Evolutionary conservation across 2,329 filamentous ascomycete genomes (phyloP).

Genomic region (Penicillium corylophilum): DNA sequence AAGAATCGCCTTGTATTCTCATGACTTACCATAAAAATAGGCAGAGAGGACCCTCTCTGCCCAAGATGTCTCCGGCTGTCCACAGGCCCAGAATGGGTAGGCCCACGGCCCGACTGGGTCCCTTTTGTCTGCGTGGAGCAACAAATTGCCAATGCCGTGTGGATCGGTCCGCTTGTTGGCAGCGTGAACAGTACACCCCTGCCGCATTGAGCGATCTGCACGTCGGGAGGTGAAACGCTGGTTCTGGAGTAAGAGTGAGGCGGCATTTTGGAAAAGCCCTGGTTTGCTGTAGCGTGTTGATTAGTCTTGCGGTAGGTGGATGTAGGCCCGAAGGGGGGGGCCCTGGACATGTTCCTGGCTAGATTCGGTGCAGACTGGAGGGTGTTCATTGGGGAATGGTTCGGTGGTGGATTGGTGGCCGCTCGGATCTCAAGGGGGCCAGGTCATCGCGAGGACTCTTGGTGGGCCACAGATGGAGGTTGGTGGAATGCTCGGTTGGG

Average conservation of each 20-base stretch:
- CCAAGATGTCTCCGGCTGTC: conserved; percentile 5
- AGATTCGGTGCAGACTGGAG: conserved; percentile 9
- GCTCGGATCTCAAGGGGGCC: conserved; percentile 18
- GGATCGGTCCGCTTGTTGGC: background rate
- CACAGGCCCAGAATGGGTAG: conserved; percentile 16
- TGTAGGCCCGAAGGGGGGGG: background rate
- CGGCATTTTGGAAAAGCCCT: background rate
- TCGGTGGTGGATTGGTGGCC: background rate
- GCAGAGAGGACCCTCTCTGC: conserved; percentile 2
- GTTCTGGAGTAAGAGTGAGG: background rate
- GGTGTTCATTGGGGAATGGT: background rate
- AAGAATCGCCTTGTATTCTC: conserved; percentile 4
- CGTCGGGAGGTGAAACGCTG: conserved; percentile 19
- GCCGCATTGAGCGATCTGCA: conserved; percentile 21
- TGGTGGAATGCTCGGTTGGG: conserved; percentile 5
- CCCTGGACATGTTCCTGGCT: conserved; percentile 7
- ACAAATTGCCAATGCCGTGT: background rate
- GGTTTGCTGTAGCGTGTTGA: background rate
- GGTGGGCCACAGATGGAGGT: conserved; percentile 7
- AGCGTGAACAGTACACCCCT: conserved; percentile 5
- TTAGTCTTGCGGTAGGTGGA: background rate
- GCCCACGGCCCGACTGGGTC: conserved; percentile 11
- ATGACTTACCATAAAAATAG: conserved; percentile 2
- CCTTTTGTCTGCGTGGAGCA: background rate
- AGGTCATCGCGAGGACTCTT: conserved; percentile 24